A percentile compares a stretch with the other conserved stretches of the same genome.
phyloP scores from a whole-genome alignment of 2,329 filamentous ascomycete genomes.

The Periglandula ipomoeae region DNA sequence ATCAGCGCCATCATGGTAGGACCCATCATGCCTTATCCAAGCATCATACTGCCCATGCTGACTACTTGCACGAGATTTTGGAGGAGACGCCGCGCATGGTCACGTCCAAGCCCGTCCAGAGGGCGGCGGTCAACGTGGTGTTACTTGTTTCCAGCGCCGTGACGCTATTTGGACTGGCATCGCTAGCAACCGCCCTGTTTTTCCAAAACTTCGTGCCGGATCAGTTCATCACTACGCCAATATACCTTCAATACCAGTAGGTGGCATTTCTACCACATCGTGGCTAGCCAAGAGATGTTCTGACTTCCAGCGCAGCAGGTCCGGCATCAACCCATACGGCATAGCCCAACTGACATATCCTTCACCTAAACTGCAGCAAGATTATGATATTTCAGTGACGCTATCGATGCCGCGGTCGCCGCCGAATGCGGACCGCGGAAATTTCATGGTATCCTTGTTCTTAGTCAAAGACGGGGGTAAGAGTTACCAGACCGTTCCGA shows the following conservation, averaged over 20 bases:
- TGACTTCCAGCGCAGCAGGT: constrained; percentile 23
- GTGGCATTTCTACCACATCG: constrained; percentile 11
- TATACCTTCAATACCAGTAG: constrained; percentile 52
- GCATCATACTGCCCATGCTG: background rate
- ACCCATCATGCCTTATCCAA: background rate
- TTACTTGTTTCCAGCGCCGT: constrained; percentile 34
- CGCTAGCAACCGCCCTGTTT: constrained; percentile 41
- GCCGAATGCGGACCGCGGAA: constrained; percentile 66
- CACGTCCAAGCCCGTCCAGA: constrained; percentile 43
- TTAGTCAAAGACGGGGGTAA: constrained; percentile 40
- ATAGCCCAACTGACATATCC: constrained; percentile 34
- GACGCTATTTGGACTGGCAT: constrained; percentile 37
- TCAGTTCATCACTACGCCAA: constrained; percentile 40
- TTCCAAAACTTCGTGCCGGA: constrained; percentile 49
- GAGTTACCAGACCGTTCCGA: background rate
- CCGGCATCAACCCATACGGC: constrained; percentile 43
- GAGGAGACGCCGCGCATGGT: constrained; percentile 27
- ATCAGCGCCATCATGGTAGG: constrained; percentile 2
- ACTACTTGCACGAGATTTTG: constrained; percentile 9
- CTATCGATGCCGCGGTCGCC: constrained; percentile 72
- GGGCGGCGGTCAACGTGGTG: constrained; percentile 36
- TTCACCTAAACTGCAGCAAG: constrained; percentile 59
- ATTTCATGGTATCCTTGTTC: constrained; percentile 86
- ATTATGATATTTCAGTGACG: constrained; percentile 74
- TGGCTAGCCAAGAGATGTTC: background rate